Conservation (phyloP, 108 stramenopile species). For the Aurantiochytrium sp. region DNA sequence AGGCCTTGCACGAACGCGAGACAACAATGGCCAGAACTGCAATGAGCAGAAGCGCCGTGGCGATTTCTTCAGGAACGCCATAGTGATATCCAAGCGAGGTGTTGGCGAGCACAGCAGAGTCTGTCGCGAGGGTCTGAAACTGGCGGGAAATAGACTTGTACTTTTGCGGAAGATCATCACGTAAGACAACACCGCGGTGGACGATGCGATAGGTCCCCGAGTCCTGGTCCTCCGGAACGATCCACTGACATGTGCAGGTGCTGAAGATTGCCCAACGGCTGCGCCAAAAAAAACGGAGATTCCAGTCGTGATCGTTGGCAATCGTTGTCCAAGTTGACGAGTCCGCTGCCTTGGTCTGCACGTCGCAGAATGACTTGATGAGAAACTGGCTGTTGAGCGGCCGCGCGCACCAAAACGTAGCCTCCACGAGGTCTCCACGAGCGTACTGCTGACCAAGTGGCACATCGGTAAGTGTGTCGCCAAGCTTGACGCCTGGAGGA, state of each 20-base stretch:
- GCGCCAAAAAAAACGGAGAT: not conserved
- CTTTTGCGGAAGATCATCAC: not conserved
- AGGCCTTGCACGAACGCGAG: not conserved
- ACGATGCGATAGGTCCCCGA: not conserved
- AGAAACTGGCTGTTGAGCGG: not conserved
- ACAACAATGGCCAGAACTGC: not conserved
- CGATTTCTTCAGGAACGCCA: not conserved
- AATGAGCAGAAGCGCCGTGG: not conserved
- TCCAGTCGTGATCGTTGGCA: not conserved
- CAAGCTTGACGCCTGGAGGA: not conserved
- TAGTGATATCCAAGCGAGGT: not conserved
- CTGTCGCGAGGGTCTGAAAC: not conserved
- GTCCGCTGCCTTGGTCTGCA: not conserved
- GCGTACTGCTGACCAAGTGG: not conserved
- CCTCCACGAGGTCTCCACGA: not conserved
- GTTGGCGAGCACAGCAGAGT: not conserved
- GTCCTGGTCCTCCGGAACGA: not conserved
- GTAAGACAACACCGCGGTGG: not conserved
- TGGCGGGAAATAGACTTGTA: not conserved
- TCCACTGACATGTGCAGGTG: not conserved
- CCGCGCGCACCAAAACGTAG: not conserved
- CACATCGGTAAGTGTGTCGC: not conserved
- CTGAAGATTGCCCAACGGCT: not conserved
- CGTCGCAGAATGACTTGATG: not conserved
- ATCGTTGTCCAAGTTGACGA: not conserved